A percentile compares a stretch with the other conserved stretches of the same genome.
Evolutionary conservation across 495 filamentous ascomycete genomes (phyloP).

Genomic region (Penicillium soppii): DNA sequence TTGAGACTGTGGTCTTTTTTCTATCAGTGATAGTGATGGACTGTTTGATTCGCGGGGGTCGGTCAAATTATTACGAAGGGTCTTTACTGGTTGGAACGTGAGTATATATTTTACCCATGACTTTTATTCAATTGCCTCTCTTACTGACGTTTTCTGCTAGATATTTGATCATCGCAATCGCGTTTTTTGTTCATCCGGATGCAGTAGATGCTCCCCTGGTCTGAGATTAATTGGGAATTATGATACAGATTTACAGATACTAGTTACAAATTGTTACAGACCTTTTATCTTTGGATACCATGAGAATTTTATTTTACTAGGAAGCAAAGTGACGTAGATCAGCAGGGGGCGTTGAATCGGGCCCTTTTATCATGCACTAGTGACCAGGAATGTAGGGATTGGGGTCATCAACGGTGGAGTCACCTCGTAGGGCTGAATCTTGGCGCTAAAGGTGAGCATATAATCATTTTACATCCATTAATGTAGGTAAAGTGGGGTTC

Average conservation of each 20-base stretch:
- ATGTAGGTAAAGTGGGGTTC: neutral
- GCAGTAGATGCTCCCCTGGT: slow-evolving; percentile 7
- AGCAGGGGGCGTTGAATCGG: no score
- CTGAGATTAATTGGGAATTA: neutral
- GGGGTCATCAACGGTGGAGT: neutral
- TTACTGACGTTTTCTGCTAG: slow-evolving; percentile 21
- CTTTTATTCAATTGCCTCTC: neutral
- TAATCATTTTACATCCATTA: neutral
- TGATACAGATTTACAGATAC: no score
- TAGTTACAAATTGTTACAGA: neutral
- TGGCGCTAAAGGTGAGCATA: neutral
- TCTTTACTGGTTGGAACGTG: slow-evolving; percentile 23
- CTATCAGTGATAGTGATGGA: slow-evolving; percentile 30
- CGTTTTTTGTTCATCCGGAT: slow-evolving; percentile 76
- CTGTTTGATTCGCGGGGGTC: slow-evolving; percentile 56
- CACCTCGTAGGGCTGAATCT: slow-evolving; percentile 7
- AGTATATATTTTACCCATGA: slow-evolving; percentile 6
- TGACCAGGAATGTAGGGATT: neutral
- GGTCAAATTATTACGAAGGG: slow-evolving; percentile 59
- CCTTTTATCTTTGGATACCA: neutral
- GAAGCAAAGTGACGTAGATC: no score
- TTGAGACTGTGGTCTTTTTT: slow-evolving; percentile 35
- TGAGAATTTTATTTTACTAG: neutral
- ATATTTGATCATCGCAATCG: slow-evolving; percentile 74
- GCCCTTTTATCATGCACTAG: no score